phyloP scores from a whole-genome alignment of 345 rosid genomes.

The Lumnitzera littorea region DNA sequence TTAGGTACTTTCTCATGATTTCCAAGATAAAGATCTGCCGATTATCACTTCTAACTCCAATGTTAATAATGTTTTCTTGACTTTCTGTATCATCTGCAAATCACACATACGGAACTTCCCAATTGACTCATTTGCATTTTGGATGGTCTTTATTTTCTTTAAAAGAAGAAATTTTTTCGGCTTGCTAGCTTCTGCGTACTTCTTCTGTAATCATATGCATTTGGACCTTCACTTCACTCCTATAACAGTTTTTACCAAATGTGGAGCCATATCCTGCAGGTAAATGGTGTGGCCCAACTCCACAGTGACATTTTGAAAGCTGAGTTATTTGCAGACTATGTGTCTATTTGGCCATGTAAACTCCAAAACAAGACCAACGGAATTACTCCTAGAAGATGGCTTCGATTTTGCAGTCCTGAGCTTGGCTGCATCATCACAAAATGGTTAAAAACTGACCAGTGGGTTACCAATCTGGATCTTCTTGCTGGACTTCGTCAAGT shows the following conservation, averaged over 20 bases:
- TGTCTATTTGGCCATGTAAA: conserved; percentile 85
- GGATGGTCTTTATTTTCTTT: too few species aligned
- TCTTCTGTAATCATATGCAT: neutral
- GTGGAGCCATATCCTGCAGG: conserved; percentile 36
- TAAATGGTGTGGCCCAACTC: conserved; percentile 94
- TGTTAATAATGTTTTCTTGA: neutral
- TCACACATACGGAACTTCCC: too few species aligned
- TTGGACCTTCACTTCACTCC: neutral
- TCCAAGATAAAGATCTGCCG: neutral
- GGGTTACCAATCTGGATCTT: conserved; percentile 85
- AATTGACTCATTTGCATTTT: too few species aligned
- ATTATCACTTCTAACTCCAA: neutral
- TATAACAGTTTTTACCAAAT: conserved; percentile 8
- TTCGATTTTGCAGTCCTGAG: conserved; percentile 92
- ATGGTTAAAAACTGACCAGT: conserved; percentile 82
- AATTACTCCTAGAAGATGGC: conserved; percentile 96
- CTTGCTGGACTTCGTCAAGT: conserved; percentile 82
- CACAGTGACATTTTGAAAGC: conserved; percentile 90
- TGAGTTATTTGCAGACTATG: conserved; percentile 88
- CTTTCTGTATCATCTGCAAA: too few species aligned
- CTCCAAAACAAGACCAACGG: conserved; percentile 98
- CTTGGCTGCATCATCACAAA: conserved; percentile 86
- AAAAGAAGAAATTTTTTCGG: too few species aligned
- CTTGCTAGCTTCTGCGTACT: neutral
- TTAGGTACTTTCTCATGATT: too few species aligned